These are phyloP conservation scores for Colletotrichum neosansevieriae DNA, from an alignment of 2,329 filamentous ascomycete genomes.

Conservation along the genomic window DNA sequence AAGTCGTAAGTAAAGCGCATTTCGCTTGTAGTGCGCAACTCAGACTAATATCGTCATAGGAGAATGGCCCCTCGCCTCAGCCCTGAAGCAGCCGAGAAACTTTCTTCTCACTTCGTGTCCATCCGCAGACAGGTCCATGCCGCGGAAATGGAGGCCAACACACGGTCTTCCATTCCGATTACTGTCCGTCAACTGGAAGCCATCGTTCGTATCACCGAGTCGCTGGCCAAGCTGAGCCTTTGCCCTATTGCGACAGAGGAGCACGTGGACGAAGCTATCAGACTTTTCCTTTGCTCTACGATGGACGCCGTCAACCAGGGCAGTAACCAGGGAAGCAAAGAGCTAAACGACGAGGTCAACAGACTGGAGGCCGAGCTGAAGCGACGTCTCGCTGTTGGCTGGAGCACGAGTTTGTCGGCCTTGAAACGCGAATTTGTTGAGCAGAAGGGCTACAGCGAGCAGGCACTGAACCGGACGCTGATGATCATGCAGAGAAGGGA, in stretches of 20 bases:
- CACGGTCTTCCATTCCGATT: conserved; percentile 94
- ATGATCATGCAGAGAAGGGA: conserved; percentile 89
- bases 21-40: not conserved
- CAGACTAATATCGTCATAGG: conserved; percentile 59
- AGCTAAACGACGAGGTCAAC: conserved; percentile 89
- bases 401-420: conserved; percentile 91
- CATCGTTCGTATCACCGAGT: conserved; percentile 96
- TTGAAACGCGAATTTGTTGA: conserved; percentile 92
- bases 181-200: conserved; percentile 97
- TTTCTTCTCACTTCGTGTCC: conserved; percentile 96
- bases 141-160: conserved; percentile 88
- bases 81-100: conserved; percentile 91
- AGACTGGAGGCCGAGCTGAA: conserved; percentile 92
- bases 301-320: conserved; percentile 98
- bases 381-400: conserved; percentile 90
- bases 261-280: conserved; percentile 97
- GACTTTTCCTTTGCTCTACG: conserved; percentile 93
- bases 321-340: conserved; percentile 83
- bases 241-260: conserved; percentile 87
- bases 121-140: conserved; percentile 95
- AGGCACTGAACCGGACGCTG: conserved; percentile 84
- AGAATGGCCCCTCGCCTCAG: conserved; percentile 94
- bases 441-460: conserved; percentile 89
- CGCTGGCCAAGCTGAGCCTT: conserved; percentile 90
- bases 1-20: conserved; percentile 76